Percentiles rank a stretch among this genome's conserved stretches.
Evolutionary conservation across 1,284 basidiomycete genomes (phyloP).

Genomic region (Gymnopus androsaceus): DNA sequence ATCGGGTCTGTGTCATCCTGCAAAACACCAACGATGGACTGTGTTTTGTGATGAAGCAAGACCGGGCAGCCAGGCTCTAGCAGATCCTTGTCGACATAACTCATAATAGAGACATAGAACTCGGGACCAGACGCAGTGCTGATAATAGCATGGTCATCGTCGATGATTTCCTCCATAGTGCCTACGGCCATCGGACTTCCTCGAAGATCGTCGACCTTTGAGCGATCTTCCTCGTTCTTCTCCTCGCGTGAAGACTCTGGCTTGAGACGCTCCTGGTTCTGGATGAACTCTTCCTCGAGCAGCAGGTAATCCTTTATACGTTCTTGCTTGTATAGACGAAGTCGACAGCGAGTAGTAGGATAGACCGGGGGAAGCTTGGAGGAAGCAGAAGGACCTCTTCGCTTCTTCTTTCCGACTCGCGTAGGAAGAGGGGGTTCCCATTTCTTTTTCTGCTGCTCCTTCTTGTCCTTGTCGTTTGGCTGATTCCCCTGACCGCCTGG

Average conservation of each 20-base stretch:
- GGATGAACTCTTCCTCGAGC: conserved; percentile 96
- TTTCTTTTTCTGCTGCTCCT: conserved; percentile 83
- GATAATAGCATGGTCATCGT: conserved; percentile 99
- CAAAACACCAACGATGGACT: conserved; percentile 93
- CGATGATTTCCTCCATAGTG: conserved; percentile 98
- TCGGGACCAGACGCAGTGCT: conserved; percentile 95
- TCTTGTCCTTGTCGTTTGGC: conserved; percentile 66
- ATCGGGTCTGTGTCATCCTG: conserved; percentile 97
- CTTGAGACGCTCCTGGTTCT: conserved; percentile 90
- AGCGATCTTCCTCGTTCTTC: conserved; percentile 94
- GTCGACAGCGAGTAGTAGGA: conserved; percentile 93
- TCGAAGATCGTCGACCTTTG: conserved; percentile 92
- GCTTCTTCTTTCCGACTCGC: conserved; percentile 94
- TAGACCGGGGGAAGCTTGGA: conserved; percentile 93
- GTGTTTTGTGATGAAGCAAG: conserved; percentile 94
- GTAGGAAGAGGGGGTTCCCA: conserved; percentile 99
- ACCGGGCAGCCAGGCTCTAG: conserved; percentile 97
- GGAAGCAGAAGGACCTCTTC: conserved; percentile 87
- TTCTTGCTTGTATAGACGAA: conserved; percentile 96
- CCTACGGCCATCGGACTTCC: conserved; percentile 98
- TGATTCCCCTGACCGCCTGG: conserved; percentile 42
- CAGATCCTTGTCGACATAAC: conserved; percentile 98
- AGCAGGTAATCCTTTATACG: conserved; percentile 98
- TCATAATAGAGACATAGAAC: conserved; percentile 98
- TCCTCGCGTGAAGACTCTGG: conserved; percentile 86